Conservation (phyloP, 2,329 filamentous ascomycete species). For the Calonectria multiphialidica region DNA sequence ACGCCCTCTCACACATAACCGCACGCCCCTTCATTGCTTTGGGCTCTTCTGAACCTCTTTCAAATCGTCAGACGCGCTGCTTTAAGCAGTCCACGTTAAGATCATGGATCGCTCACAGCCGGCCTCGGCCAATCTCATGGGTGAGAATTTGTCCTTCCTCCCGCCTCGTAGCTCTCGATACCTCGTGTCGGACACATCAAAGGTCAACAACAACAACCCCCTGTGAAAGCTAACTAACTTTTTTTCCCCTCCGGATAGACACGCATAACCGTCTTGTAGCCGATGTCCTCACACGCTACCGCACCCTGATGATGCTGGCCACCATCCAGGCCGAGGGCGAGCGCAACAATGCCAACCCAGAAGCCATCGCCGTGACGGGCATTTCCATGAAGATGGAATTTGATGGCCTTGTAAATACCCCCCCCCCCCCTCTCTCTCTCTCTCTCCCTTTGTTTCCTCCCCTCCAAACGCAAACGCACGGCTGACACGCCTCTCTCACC, state of each 20-base stretch:
- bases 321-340: slow-evolving; percentile 57
- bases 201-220: background rate
- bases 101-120: slow-evolving; percentile 51
- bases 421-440: too few relatives aligned
- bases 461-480: background rate
- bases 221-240: background rate
- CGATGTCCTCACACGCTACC: slow-evolving; percentile 58
- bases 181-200: background rate
- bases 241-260: slow-evolving; percentile 45
- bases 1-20: slow-evolving; percentile 1
- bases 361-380: slow-evolving; percentile 56
- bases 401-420: slow-evolving; percentile 52
- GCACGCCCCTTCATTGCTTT: background rate
- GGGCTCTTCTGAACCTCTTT: background rate
- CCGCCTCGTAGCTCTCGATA: background rate
- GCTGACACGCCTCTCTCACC: background rate
- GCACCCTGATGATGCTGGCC: slow-evolving; percentile 57
- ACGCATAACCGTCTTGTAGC: slow-evolving; percentile 59
- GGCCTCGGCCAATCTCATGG: slow-evolving; percentile 51
- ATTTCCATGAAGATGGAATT: slow-evolving; percentile 61
- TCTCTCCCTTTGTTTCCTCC: background rate
- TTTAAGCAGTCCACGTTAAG: background rate
- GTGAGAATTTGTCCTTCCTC: slow-evolving; percentile 37
- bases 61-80: background rate
- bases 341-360: slow-evolving; percentile 53